Percentiles rank a stretch among this genome's conserved stretches.
Conservation (phyloP, 495 filamentous ascomycete species). For the Parachaetomium inaequale region DNA sequence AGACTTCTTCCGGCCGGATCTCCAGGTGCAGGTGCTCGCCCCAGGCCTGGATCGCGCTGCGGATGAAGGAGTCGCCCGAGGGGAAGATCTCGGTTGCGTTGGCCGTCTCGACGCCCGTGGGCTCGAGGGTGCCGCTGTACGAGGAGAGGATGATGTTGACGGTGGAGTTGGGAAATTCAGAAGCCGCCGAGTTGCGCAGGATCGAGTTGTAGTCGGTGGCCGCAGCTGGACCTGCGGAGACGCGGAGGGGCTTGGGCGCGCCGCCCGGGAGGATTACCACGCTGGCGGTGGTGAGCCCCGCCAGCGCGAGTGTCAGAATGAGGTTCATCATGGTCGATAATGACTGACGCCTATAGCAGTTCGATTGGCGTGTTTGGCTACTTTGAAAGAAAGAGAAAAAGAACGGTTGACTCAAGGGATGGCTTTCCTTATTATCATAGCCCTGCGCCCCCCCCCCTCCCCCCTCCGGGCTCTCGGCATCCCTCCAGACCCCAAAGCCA, state of each 20-base stretch:
- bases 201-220: not conserved
- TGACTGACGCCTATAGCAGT: not conserved
- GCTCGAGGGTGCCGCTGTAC: constrained; percentile 11
- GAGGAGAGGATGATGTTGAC: constrained; percentile 11
- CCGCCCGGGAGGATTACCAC: constrained; percentile 10
- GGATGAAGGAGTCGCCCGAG: constrained; percentile 47
- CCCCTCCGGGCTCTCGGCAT: not conserved
- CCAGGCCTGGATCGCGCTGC: constrained; percentile 48
- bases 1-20: constrained; percentile 57
- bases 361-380: not conserved
- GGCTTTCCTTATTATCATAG: too few species aligned
- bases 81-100: constrained; percentile 19
- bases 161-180: constrained; percentile 10
- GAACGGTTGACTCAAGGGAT: not conserved
- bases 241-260: not conserved
- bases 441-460: not conserved
- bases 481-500: not conserved
- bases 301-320: not conserved
- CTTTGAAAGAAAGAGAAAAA: not conserved
- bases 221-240: not conserved
- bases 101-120: not conserved
- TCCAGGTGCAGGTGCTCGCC: constrained; percentile 49
- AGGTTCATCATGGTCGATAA: not conserved
- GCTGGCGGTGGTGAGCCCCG: not conserved
- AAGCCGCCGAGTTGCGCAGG: constrained; percentile 3